Evolutionary conservation across 257 asterid species (phyloP).

Genomic region (Haberlea rhodopensis): DNA sequence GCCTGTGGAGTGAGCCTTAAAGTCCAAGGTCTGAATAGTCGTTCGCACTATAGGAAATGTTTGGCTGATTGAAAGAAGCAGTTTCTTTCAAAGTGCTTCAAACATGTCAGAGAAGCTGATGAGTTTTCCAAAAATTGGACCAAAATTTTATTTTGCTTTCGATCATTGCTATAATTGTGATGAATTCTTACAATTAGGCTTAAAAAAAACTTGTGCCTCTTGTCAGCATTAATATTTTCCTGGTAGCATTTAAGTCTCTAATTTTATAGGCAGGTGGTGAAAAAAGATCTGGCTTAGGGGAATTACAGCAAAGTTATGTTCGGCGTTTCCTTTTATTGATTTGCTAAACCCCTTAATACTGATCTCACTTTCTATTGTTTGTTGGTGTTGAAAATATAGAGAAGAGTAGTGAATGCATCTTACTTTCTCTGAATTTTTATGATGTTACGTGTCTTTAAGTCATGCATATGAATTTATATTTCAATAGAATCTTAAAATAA

Average conservation of each 20-base stretch:
- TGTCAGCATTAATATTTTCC: not conserved
- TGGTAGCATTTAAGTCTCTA: not conserved
- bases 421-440: no score
- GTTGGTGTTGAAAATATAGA: not conserved
- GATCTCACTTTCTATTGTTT: not conserved
- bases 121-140: not conserved
- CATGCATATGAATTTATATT: no score
- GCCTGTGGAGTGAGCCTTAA: not conserved
- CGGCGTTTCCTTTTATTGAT: not conserved
- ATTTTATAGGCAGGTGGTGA: not conserved
- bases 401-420: not conserved
- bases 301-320: not conserved
- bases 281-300: not conserved
- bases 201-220: not conserved
- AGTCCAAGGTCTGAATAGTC: not conserved
- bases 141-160: not conserved
- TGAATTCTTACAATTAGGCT: not conserved
- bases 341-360: not conserved
- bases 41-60: not conserved
- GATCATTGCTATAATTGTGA: not conserved
- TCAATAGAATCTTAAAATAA: no score
- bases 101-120: not conserved
- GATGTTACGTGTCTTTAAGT: not conserved
- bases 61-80: slow-evolving; percentile 6
- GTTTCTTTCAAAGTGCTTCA: not conserved